Evolutionary conservation across 208 protist species (phyloP).

Genomic region (Acanthamoeba triangularis): DNA sequence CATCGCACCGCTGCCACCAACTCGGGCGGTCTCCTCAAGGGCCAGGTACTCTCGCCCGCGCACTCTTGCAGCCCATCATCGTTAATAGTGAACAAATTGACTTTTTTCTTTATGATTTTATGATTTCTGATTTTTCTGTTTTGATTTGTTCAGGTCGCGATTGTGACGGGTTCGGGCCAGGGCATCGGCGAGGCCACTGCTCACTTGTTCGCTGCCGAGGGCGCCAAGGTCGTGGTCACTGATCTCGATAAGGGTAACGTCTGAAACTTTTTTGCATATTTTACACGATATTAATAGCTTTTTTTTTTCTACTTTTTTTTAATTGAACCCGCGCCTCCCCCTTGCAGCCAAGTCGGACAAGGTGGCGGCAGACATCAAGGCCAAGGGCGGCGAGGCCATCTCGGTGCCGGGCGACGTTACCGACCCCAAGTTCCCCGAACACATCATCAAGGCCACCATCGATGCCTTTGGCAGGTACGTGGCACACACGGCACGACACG

Average conservation of each 20-base stretch:
- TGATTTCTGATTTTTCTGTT: no score
- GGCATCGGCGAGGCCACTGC: slow-evolving; percentile 82
- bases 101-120: background rate
- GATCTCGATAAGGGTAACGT: slow-evolving; percentile 77
- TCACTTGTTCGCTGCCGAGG: slow-evolving; percentile 63
- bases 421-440: slow-evolving; percentile 78
- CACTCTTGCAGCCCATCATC: background rate
- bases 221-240: slow-evolving; percentile 81
- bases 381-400: slow-evolving; percentile 80
- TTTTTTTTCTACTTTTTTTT: background rate
- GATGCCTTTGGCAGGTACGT: slow-evolving; percentile 5
- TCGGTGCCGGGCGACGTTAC: slow-evolving; percentile 80
- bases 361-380: slow-evolving; percentile 71
- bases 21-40: slow-evolving; percentile 3
- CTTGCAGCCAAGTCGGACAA: slow-evolving; percentile 66
- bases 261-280: background rate
- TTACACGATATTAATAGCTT: background rate
- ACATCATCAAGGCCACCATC: slow-evolving; percentile 71
- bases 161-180: slow-evolving; percentile 82
- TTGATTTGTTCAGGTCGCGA: slow-evolving; percentile 51
- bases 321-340: background rate
- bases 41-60: background rate
- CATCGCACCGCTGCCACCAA: background rate
- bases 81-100: background rate
- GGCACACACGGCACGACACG: no score